These are phyloP conservation scores for Bruguiera gymnorhiza DNA, from an alignment of 345 rosid genomes.

Conservation along the genomic window DNA sequence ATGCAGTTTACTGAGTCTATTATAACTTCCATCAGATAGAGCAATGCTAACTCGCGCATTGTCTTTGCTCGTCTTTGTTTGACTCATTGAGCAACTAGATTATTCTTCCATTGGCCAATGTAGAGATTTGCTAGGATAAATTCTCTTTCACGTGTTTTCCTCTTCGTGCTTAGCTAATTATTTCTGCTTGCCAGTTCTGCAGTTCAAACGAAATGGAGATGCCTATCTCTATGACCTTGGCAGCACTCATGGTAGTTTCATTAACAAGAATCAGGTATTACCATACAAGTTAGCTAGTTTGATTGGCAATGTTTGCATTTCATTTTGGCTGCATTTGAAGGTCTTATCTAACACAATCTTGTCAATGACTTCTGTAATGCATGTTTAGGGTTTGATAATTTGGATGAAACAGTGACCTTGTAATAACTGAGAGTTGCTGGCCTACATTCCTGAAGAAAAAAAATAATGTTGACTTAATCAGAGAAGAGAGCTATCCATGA, in stretches of 20 bases:
- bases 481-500: too few relatives aligned
- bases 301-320: background rate
- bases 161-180: background rate
- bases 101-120: too few relatives aligned
- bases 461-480: background rate
- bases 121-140: too few relatives aligned
- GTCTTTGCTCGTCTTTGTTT: too few relatives aligned
- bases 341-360: background rate
- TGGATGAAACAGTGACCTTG: background rate
- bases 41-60: too few relatives aligned
- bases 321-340: background rate
- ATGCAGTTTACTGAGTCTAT: too few relatives aligned
- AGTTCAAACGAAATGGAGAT: slow-evolving; percentile 73
- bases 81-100: too few relatives aligned
- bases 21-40: too few relatives aligned
- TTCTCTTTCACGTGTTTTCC: too few relatives aligned
- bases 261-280: slow-evolving; percentile 77
- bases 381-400: background rate
- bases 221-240: slow-evolving; percentile 83
- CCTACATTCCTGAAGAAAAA: background rate
- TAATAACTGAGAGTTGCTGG: background rate
- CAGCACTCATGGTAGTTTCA: slow-evolving; percentile 77
- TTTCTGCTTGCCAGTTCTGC: slow-evolving; percentile 56
- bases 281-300: background rate
- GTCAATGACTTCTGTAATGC: background rate